A percentile compares a stretch with the other conserved stretches of the same genome.
Evolutionary conservation across 768 basidiomycete species (phyloP).

Genomic region (Tricholoma saponaceum): DNA sequence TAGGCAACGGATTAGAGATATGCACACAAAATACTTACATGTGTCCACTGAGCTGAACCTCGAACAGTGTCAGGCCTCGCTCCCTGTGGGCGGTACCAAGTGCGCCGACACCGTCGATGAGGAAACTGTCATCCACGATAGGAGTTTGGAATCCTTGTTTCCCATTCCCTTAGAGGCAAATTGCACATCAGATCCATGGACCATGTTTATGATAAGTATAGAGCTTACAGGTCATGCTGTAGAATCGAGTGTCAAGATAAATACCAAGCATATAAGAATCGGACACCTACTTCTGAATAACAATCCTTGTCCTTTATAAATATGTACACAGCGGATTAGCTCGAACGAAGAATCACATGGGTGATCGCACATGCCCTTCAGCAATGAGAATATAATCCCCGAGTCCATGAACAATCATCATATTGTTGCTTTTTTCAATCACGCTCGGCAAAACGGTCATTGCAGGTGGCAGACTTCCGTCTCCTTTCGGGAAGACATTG

Average conservation of each 20-base stretch:
- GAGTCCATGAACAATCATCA: conserved; percentile 68
- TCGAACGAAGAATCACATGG: background rate
- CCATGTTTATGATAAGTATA: background rate
- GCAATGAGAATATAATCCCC: conserved; percentile 73
- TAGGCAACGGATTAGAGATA: background rate
- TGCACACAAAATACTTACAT: conserved; percentile 41
- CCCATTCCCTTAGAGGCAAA: conserved; percentile 42
- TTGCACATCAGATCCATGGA: background rate
- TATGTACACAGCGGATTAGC: background rate
- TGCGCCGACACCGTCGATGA: conserved; percentile 68
- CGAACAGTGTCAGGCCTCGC: conserved; percentile 62
- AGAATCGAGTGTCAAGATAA: background rate
- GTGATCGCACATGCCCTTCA: conserved; percentile 52
- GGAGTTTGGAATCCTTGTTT: conserved; percentile 72
- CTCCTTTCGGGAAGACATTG: conserved; percentile 59
- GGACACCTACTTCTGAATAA: conserved; percentile 54
- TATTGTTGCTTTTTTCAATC: conserved; percentile 69
- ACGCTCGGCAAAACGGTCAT: conserved; percentile 68
- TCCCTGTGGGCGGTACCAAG: conserved; percentile 63
- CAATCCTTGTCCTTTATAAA: conserved; percentile 48
- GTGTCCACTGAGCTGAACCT: conserved; percentile 67
- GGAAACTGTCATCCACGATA: conserved; percentile 59
- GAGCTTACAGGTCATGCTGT: conserved; percentile 40
- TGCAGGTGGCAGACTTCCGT: conserved; percentile 56
- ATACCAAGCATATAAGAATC: background rate